Base-by-base conservation (phyloP, 805 yeast genomes). In the Kazachstania africana region DNA sequence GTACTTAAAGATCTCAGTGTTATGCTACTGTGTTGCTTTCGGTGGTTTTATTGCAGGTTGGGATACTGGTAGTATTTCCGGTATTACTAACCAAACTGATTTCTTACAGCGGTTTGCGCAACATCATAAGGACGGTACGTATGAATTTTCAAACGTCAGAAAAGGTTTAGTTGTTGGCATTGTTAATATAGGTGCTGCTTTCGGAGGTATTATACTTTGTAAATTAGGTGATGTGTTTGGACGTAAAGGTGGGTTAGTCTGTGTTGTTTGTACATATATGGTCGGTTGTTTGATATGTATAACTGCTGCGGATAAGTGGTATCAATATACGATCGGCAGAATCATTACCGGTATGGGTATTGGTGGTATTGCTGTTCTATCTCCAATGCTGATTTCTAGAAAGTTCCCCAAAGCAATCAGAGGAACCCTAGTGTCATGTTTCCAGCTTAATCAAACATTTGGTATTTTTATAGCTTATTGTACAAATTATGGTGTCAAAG, bases 1-100 rank as follows among this genome's bases (percentile, higher is more conserved):
- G 6, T 60, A 57, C 43, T 19, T 19, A 19, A 25, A 12, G 17
- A 6, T 16, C 17, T 12, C 14, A 5, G 5, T 16, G 8, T 12
- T 18, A 12, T 26, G 28, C 12, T 14, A 8, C 10, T 10, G 6
- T 6, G 13, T 23, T 6, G 8, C 82, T 5, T 75, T 75, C 42
- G 79, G 79, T 44, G 85, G 84, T 19, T 76, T 72, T 48, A 74
- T 75, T 21, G 75, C 74, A 44, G 85, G 85, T 31, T 78, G 75
- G 66, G 85, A 78, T 57, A 74, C 82, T 23, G 84, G 84, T 47
- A 75, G 78, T 35, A 73, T 78, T 48, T 75, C 80, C n/a, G 82
- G 83, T 33, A 68, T 76, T 38, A 70, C 74, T 20, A 70, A 72
- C 47, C 66, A 75, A 76, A 45, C 63, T 15, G 74, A 74, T 39